Conservation (phyloP, 768 basidiomycete genomes). For the Suillus alpinus region DNA sequence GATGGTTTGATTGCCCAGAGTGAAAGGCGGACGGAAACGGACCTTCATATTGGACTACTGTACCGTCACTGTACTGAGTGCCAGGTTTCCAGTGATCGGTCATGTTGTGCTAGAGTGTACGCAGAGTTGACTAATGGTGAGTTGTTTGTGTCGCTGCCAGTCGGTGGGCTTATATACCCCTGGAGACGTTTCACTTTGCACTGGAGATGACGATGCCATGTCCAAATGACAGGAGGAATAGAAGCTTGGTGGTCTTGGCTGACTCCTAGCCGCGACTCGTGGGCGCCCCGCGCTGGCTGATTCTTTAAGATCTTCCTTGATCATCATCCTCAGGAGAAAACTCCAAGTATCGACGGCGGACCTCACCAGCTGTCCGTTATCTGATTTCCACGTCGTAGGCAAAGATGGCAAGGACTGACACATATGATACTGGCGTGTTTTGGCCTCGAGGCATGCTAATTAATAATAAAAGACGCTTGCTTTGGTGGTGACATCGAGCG, state of each 20-base stretch:
- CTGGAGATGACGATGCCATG: not conserved
- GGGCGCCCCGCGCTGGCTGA: no score
- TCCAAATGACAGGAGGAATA: not conserved
- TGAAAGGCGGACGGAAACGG: constrained; percentile 2
- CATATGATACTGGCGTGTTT: not conserved
- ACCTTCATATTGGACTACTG: constrained; percentile 60
- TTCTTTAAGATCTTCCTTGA: not conserved
- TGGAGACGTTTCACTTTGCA: not conserved
- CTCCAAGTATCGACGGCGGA: not conserved
- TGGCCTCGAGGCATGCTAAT: not conserved
- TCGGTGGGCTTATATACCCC: not conserved
- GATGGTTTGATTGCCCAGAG: constrained; percentile 12
- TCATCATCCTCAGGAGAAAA: not conserved
- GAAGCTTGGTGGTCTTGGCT: not conserved
- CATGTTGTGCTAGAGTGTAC: constrained; percentile 30
- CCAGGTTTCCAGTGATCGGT: constrained; percentile 58
- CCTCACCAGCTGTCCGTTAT: not conserved
- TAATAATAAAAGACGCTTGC: not conserved
- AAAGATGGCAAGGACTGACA: not conserved
- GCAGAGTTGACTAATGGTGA: not conserved
- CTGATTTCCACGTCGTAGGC: constrained; percentile 1
- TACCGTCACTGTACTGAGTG: constrained; percentile 51
- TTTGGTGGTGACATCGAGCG: not conserved
- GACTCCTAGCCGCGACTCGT: no score
- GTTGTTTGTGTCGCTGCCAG: not conserved